Conservation (phyloP, 768 basidiomycete genomes). For the Tricholoma sp. region DNA sequence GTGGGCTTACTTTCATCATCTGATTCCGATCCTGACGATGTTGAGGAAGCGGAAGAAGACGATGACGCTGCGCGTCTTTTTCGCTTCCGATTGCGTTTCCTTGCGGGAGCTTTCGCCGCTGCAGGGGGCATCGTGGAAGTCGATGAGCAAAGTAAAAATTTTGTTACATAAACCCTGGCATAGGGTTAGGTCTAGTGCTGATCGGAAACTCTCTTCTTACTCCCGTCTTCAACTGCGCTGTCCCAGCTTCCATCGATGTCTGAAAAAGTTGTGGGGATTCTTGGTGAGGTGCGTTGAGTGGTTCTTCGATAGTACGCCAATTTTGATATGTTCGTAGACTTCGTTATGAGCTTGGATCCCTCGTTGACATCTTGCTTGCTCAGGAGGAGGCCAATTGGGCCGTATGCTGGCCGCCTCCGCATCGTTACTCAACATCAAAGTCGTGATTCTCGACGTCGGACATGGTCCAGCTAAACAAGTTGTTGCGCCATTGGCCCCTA, state of each 20-base stretch:
- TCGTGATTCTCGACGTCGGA: conserved; percentile 86
- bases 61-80: conserved; percentile 46
- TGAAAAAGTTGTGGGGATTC: conserved; percentile 44
- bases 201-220: too few species aligned
- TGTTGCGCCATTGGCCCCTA: conserved; percentile 45
- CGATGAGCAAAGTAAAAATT: not conserved
- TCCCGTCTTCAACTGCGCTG: too few species aligned
- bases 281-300: conserved; percentile 42
- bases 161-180: too few species aligned
- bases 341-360: conserved; percentile 6
- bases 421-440: conserved; percentile 76
- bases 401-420: conserved; percentile 94
- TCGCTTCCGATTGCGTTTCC: conserved; percentile 48
- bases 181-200: too few species aligned
- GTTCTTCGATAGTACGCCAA: not conserved
- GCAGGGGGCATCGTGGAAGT: conserved; percentile 20
- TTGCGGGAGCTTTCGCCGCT: conserved; percentile 28
- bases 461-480: conserved; percentile 88
- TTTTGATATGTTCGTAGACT: conserved; percentile 3
- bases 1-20: conserved; percentile 14
- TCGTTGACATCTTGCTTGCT: conserved; percentile 12
- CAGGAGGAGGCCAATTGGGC: conserved; percentile 95
- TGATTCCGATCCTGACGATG: conserved; percentile 32
- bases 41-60: conserved; percentile 38
- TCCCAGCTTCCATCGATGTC: conserved; percentile 30